A percentile compares a stretch with the other conserved stretches of the same genome.
These are phyloP conservation scores for Metarhizium guizhouense DNA, from an alignment of 2,329 filamentous ascomycete genomes.

Conservation along the genomic window DNA sequence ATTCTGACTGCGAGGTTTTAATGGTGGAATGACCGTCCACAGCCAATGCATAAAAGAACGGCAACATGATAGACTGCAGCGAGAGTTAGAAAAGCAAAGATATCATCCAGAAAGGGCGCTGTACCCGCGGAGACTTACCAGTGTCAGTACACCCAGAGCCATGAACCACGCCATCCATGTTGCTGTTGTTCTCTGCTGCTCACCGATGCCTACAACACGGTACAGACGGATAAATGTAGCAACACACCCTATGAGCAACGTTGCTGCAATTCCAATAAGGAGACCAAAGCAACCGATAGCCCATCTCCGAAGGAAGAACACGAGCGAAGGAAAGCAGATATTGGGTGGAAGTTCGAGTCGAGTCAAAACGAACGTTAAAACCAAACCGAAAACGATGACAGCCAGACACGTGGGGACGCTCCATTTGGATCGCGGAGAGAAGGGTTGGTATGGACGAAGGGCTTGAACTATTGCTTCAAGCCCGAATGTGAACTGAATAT, in stretches of 20 bases:
- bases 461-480: constrained; percentile 48
- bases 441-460: constrained; percentile 44
- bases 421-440: constrained; percentile 51
- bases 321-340: constrained; percentile 57
- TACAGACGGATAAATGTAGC: constrained; percentile 50
- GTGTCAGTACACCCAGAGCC: constrained; percentile 44
- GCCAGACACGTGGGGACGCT: constrained; percentile 48
- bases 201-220: constrained; percentile 43
- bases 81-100: not conserved
- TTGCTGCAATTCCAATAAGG: constrained; percentile 38
- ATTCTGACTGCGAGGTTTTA: constrained; percentile 26
- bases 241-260: constrained; percentile 40
- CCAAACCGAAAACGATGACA: constrained; percentile 38
- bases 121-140: constrained; percentile 33
- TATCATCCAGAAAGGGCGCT: not conserved
- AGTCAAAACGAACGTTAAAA: constrained; percentile 51
- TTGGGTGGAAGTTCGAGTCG: constrained; percentile 45
- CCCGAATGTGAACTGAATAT: constrained; percentile 56
- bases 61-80: constrained; percentile 47
- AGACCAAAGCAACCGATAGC: constrained; percentile 47
- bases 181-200: constrained; percentile 51
- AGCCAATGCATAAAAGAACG: constrained; percentile 53
- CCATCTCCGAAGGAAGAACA: constrained; percentile 58
- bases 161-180: constrained; percentile 65
- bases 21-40: constrained; percentile 31